These are phyloP conservation scores for Cyclotella distinguenda DNA, from an alignment of 108 stramenopile genomes.

Conservation along the genomic window DNA sequence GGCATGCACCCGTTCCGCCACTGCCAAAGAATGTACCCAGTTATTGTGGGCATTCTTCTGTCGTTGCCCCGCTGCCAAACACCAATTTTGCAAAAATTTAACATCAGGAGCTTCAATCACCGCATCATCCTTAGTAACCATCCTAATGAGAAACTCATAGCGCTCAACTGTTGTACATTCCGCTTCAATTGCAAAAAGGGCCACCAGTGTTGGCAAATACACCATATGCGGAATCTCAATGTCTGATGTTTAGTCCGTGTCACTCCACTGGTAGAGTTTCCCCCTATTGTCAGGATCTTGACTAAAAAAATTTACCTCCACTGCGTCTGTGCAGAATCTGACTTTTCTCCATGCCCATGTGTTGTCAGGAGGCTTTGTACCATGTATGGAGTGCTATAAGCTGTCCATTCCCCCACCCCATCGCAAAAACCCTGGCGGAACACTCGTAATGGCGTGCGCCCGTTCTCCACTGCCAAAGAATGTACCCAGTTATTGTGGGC, in stretches of 20 bases:
- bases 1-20: neutral
- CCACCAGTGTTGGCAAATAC: neutral
- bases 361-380: too few species aligned
- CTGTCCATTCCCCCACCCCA: too few species aligned
- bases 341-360: too few species aligned
- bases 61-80: neutral
- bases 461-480: neutral
- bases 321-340: too few species aligned
- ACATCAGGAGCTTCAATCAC: neutral
- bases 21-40: neutral
- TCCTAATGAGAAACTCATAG: neutral
- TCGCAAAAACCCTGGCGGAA: too few species aligned
- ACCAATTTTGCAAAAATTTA: neutral
- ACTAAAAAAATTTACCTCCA: neutral
- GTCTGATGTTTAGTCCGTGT: neutral
- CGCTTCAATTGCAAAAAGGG: neutral
- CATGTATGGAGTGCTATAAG: too few species aligned
- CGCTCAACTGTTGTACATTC: neutral
- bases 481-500: neutral
- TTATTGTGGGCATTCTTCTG: neutral
- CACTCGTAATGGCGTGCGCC: too few species aligned
- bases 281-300: neutral
- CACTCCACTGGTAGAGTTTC: neutral
- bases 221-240: neutral
- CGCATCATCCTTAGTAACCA: neutral